A percentile compares a stretch with the other conserved stretches of the same genome.
phyloP scores from a whole-genome alignment of 2,329 filamentous ascomycete species.

The Cladophialophora exuberans region DNA sequence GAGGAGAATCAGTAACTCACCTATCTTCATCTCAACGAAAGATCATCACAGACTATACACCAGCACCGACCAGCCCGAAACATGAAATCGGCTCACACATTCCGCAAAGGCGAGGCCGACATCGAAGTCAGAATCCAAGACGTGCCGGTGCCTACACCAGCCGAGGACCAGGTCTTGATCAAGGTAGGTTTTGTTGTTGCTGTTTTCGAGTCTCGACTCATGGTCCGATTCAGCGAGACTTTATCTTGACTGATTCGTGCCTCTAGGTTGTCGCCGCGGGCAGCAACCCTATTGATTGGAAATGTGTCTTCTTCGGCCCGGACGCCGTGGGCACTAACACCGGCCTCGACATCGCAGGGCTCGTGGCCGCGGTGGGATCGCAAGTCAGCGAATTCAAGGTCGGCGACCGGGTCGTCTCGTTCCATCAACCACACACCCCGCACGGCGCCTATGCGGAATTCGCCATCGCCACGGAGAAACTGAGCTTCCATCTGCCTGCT shows the following conservation, averaged over 20 bases:
- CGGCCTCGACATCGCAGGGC: conserved; percentile 58
- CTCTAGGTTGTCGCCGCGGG: conserved; percentile 48
- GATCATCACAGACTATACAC: not conserved
- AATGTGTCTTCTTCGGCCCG: conserved; percentile 24
- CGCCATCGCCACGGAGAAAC: conserved; percentile 55
- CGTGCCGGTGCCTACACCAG: conserved; percentile 45
- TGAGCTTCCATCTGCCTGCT: conserved; percentile 58
- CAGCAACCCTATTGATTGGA: conserved; percentile 56
- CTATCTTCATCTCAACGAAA: too few relatives aligned
- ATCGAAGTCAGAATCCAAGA: conserved; percentile 37
- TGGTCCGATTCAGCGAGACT: too few relatives aligned
- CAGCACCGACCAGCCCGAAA: not conserved
- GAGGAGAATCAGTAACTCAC: too few relatives aligned
- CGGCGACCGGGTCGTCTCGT: conserved; percentile 58
- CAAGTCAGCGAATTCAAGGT: conserved; percentile 57
- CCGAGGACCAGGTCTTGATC: conserved; percentile 44
- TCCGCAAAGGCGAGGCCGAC: not conserved
- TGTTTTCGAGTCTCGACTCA: too few relatives aligned
- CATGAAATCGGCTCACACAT: conserved; percentile 25
- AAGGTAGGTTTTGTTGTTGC: too few relatives aligned
- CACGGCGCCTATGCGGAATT: conserved; percentile 62
- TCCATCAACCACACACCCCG: conserved; percentile 53
- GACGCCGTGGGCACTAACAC: conserved; percentile 42
- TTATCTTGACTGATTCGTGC: too few relatives aligned
- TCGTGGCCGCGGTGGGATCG: conserved; percentile 55